Evolutionary conservation across 345 rosid species (phyloP).

Genomic region (Abelmoschus esculentus): DNA sequence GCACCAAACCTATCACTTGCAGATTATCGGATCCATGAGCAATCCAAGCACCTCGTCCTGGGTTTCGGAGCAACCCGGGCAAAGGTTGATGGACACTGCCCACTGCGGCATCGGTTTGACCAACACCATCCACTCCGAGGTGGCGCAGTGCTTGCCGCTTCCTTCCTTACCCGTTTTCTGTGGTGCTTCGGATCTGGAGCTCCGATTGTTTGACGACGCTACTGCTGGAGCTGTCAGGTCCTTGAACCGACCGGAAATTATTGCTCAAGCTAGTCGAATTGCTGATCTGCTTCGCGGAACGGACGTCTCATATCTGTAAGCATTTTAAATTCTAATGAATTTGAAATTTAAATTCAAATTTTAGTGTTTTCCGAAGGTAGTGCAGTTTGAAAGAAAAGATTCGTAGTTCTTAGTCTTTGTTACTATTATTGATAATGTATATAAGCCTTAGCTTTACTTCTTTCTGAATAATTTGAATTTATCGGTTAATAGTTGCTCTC

Average conservation of each 20-base stretch:
- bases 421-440: neutral
- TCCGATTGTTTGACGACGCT: conserved; percentile 57
- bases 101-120: conserved; percentile 74
- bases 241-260: conserved; percentile 59
- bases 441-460: neutral
- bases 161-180: conserved; percentile 86
- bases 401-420: neutral
- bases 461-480: neutral
- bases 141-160: conserved; percentile 79
- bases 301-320: conserved; percentile 91
- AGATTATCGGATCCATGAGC: conserved; percentile 46
- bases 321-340: neutral
- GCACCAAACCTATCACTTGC: conserved; percentile 17
- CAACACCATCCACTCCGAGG: conserved; percentile 88
- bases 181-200: conserved; percentile 65
- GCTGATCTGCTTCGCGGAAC: conserved; percentile 69
- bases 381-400: neutral
- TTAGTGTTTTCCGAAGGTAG: neutral
- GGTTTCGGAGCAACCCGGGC: conserved; percentile 22
- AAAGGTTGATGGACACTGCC: conserved; percentile 26
- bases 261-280: conserved; percentile 58
- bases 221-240: conserved; percentile 28
- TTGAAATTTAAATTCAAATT: neutral
- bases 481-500: neutral
- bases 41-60: conserved; percentile 21